Base-by-base conservation (phyloP, 1,284 basidiomycete species). In the Retiboletus flavoniger region DNA sequence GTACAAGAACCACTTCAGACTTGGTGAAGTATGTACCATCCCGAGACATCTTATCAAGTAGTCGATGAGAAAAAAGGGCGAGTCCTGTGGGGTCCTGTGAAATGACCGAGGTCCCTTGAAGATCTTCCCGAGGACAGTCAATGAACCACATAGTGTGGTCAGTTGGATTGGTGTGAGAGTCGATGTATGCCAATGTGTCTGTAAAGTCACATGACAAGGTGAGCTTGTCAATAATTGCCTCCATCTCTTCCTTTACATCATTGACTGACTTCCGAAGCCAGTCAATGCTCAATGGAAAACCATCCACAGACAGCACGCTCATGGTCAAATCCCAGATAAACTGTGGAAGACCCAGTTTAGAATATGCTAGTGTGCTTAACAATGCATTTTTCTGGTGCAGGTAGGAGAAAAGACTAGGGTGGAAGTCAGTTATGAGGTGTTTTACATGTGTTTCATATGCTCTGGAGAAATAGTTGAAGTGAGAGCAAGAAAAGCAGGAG, bases 251-350 rank as follows among this genome's bases (percentile, higher is more conserved):
- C 1, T 7, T 8, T 0, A 57, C 16, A 1, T 6, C n/a, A 0
- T 10, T 1, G 1, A 35, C 13, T 0, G 54, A 57, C 1, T 38
- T 6, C 2, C 13, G 6, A 1, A 52, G 1, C 0, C 10, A 3
- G 0, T 51, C 9, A 0, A 57, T 7, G 0, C 7, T 43, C 14
- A 57, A 10, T 0, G 41, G 49, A 4, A 43, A 34, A 1, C 49
- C 49, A 3, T 57, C 39, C 0, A 57, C 26, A 0, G 56, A 57
- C 0, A 57, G 32, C 2, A 57, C 14, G 0, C 3, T 47, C 45
- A 57, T 47, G 0, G 2, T 6, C 0, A 19, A 0, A 1, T 58
- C 11, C 49, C 56, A 57, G 10, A 35, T 53, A 14, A 57, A 57
- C 3, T 53, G 55, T 2, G 55, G 55, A 3, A 57, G 47, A 0